phyloP scores from a whole-genome alignment of 139 green algal species.

The Tetratostichococcus sp. region DNA sequence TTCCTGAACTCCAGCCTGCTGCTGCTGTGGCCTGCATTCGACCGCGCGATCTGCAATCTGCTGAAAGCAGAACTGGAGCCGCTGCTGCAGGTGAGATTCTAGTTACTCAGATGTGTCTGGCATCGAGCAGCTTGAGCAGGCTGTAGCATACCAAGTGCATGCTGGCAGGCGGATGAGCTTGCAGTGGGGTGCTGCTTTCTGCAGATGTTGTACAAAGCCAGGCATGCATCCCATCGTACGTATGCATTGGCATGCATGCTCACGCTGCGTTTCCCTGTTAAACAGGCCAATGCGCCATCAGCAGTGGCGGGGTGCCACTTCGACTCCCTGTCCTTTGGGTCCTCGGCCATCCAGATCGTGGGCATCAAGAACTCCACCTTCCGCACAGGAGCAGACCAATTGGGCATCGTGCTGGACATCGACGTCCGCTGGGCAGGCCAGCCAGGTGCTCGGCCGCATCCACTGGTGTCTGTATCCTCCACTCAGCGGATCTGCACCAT shows the following conservation, averaged over 20 bases:
- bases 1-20: constrained; percentile 14
- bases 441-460: background rate
- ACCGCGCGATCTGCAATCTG: constrained; percentile 18
- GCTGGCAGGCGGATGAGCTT: no score
- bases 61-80: constrained; percentile 34
- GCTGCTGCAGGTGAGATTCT: background rate
- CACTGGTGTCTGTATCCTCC: background rate
- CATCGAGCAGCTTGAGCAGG: no score
- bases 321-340: constrained; percentile 7
- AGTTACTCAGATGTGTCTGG: no score
- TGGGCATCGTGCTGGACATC: constrained; percentile 5
- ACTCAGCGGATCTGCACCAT: no score
- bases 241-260: no score
- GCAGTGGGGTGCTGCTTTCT: no score
- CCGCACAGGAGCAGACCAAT: background rate
- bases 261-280: no score
- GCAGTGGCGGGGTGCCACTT: background rate
- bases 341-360: constrained; percentile 4
- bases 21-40: constrained; percentile 28
- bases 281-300: background rate
- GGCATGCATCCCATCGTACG: no score
- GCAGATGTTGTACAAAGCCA: no score
- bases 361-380: constrained; percentile 5
- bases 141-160: no score
- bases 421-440: background rate